Evolutionary conservation across 164 flowering plant genomes (phyloP), one percentile per base, ranked within the genome.

Genomic region (Vitis riparia): DNA sequence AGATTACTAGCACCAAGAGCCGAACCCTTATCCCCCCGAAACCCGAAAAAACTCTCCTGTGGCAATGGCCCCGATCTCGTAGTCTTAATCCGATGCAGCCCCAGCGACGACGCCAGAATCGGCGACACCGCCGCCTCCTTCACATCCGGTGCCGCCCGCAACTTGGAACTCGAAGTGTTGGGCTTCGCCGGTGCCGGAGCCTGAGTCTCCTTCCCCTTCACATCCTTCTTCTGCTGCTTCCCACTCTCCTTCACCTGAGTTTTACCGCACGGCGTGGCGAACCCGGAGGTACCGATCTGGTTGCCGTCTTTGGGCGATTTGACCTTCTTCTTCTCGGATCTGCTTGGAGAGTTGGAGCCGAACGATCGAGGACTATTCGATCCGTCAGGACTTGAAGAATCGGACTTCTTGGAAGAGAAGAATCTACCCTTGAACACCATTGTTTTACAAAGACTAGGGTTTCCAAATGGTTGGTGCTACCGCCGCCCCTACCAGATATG

Each of bases 381-480:
- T 76, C 88, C 89, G 15, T 89, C 94, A 6, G 94, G 89, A 71
- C 88, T 84, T 2, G 94, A 86, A n/a, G 97, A 81, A 61, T 83
- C 89, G 9, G 93, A 89, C 74, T 93, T 93, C 83, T 86, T 90
- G 1, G 97, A 91, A 8, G 96, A 89, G 83, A 96, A 96, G 47
- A 95, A 90, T 65, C 98, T 80, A 10, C 92, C 94, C 51, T 95
- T 95, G 83, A 95, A 95, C 73, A 93, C 94, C 94, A 91, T 94
- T 37, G 0, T 37, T 37, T 37, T 37, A 37, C 44, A 37, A 37
- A 5, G 5, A 37, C 44, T 37, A 37, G 44, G 44, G 44, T 37
- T 37, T 37, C 44, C 44, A 37, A 37, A 37, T 6, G 44, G 44
- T 37, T 37, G 44, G 44, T 37, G 44, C 5, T 37, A 6, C 44